A percentile compares a stretch with the other conserved stretches of the same genome.
Evolutionary conservation across 768 basidiomycete species (phyloP).

Genomic region (Crepidotus variabilis): DNA sequence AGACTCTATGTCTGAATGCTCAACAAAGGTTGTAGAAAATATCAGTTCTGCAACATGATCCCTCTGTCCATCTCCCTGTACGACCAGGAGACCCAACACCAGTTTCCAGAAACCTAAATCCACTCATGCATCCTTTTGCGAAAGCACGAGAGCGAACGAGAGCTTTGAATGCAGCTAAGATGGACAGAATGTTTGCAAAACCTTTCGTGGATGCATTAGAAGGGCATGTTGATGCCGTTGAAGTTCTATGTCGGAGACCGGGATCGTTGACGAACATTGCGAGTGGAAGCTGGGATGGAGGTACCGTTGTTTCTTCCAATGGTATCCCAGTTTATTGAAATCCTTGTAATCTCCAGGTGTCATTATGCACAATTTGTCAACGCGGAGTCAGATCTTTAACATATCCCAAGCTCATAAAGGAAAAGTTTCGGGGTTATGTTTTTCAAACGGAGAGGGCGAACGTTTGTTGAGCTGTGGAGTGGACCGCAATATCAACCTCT

Average conservation of each 20-base stretch:
- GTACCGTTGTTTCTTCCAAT: slow-evolving; percentile 40
- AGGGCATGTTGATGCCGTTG: slow-evolving; percentile 94
- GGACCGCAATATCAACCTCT: slow-evolving; percentile 80
- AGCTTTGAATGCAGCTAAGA: slow-evolving; percentile 92
- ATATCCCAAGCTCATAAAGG: slow-evolving; percentile 77
- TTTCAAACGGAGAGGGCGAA: slow-evolving; percentile 48
- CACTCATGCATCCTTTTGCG: slow-evolving; percentile 93
- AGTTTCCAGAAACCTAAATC: slow-evolving; percentile 87
- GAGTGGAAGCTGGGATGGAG: slow-evolving; percentile 95
- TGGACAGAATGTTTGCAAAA: slow-evolving; percentile 97
- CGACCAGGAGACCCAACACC: slow-evolving; percentile 85
- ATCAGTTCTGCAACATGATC: slow-evolving; percentile 81
- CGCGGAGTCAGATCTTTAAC: slow-evolving; percentile 47
- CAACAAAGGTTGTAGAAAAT: slow-evolving; percentile 57
- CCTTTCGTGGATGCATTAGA: slow-evolving; percentile 89
- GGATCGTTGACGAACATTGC: slow-evolving; percentile 75
- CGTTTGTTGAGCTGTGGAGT: slow-evolving; percentile 76
- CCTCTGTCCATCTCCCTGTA: slow-evolving; percentile 65
- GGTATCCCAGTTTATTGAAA: not conserved
- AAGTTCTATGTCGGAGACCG: slow-evolving; percentile 71
- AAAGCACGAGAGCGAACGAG: slow-evolving; percentile 90
- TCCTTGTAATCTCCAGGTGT: slow-evolving; percentile 57
- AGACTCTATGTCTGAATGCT: not conserved
- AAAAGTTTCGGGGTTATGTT: slow-evolving; percentile 80
- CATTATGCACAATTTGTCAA: slow-evolving; percentile 77